Conservation (phyloP, 805 yeast species). For the Tetrapisispora arboricola region DNA sequence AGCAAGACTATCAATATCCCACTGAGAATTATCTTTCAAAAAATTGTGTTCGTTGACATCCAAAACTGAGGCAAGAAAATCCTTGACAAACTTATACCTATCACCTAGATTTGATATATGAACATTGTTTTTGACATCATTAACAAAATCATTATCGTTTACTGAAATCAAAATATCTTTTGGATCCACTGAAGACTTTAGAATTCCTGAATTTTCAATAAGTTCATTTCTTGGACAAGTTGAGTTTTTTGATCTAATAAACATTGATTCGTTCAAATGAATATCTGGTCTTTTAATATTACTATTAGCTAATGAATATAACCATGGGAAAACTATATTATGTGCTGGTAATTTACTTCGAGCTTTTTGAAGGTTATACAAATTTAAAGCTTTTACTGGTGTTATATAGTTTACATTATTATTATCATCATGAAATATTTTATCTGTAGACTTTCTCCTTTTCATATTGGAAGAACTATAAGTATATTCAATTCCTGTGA, state of each 20-base stretch:
- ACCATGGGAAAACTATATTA: conserved; percentile 74
- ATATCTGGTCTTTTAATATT: neutral
- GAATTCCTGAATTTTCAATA: conserved; percentile 30
- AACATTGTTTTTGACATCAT: neutral
- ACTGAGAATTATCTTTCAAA: conserved; percentile 2
- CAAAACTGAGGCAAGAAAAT: neutral
- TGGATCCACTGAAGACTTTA: conserved; percentile 47
- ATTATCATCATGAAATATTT: neutral
- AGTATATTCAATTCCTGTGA: neutral
- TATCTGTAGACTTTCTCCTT: conserved; percentile 2
- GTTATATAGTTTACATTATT: neutral
- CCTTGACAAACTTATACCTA: conserved; percentile 2
- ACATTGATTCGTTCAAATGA: neutral
- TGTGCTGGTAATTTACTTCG: conserved; percentile 47
- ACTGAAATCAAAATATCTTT: conserved; percentile 42
- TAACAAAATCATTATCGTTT: neutral
- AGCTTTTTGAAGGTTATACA: conserved; percentile 3
- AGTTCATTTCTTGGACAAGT: neutral
- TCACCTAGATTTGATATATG: neutral
- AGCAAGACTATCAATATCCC: conserved; percentile 13
- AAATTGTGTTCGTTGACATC: conserved; percentile 16
- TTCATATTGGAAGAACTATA: neutral
- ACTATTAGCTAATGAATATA: conserved; percentile 57
- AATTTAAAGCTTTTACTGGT: conserved; percentile 7
- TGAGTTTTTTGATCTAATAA: conserved; percentile 2